These are phyloP conservation scores for Pharus latifolius DNA, from an alignment of 176 grass and related monocot species.

Conservation along the genomic window DNA sequence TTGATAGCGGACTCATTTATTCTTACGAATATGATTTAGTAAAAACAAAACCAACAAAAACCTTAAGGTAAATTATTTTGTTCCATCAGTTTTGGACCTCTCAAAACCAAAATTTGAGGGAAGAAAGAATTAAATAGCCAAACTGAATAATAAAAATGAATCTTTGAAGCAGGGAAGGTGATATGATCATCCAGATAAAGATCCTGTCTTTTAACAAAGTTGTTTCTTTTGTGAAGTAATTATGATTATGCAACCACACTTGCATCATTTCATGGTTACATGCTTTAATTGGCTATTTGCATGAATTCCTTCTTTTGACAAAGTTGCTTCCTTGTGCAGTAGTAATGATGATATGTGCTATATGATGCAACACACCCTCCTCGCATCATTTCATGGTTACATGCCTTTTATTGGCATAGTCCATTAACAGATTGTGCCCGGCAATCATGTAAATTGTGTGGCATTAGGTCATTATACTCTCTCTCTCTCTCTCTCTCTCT, in stretches of 20 bases:
- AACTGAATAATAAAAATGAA: no score
- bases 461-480: no score
- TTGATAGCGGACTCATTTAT: no score
- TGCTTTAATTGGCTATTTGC: conserved; percentile 16
- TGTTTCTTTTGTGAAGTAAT: conserved; percentile 3
- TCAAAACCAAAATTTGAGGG: no score
- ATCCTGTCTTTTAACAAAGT: not conserved
- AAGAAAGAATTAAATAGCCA: no score
- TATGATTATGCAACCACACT: not conserved
- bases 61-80: no score
- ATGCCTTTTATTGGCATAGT: not conserved
- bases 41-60: no score
- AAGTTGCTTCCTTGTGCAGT: not conserved
- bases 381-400: not conserved
- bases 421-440: not conserved
- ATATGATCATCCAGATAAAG: not conserved
- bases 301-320: not conserved
- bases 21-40: no score
- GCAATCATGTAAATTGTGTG: not conserved
- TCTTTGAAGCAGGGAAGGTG: not conserved
- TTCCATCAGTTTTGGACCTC: no score
- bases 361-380: not conserved
- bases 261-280: conserved; percentile 13
- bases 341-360: conserved; percentile 2
- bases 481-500: no score